Evolutionary conservation across 2,329 filamentous ascomycete species (phyloP), one percentile per base, ranked within the genome.

Genomic region (Rasamsonia emersonii): DNA sequence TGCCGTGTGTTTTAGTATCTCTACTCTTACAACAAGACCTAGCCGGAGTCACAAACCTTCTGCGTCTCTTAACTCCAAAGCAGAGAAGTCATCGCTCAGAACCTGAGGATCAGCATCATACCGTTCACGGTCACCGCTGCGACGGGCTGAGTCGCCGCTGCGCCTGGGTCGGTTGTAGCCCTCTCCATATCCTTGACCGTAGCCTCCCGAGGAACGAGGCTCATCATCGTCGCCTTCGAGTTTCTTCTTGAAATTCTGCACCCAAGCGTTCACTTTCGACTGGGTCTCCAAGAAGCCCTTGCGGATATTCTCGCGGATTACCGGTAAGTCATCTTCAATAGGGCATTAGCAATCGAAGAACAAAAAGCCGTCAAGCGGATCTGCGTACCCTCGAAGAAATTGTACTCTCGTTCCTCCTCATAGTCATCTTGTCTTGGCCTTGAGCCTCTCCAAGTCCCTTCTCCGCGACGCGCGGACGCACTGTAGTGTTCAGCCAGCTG

Each of bases 281-380:
- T 96, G 91, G 2, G 91, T 96, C 53, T 98, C 88, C 34, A 86
- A 52, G 62, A 98, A 98, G 3, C 91, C 91, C 63, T 96, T 93
- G 54, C 81, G 82, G 46, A 98, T 74, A 51, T 93, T 95, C 54
- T 94, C 86, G 44, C 79, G 80, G 53, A 98, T 95, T 30, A 89
- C 78, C 1, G 91, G 89, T 9, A 98, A 73, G 46, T 98, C 91
- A 49, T 98, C 91, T 77, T 43, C 32, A 23, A 26, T 25, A 27
- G 25, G 24, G 13, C 15, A 32, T 44, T 20, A 49, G 39, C 35
- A 28, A 33, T 11, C 6, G 28, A 15, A 32, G 14, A 18, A 36
- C 16, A 21, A 10, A 15, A 5, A 25, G 17, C 14, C 18, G 8
- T n/a, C 18, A 19, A 16, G n/a, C 16, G 30, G 11, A 27, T 19